Evolutionary conservation across 176 grass and related monocot species (phyloP), one percentile per base, ranked within the genome.

Genomic region (Lolium multiflorum): DNA sequence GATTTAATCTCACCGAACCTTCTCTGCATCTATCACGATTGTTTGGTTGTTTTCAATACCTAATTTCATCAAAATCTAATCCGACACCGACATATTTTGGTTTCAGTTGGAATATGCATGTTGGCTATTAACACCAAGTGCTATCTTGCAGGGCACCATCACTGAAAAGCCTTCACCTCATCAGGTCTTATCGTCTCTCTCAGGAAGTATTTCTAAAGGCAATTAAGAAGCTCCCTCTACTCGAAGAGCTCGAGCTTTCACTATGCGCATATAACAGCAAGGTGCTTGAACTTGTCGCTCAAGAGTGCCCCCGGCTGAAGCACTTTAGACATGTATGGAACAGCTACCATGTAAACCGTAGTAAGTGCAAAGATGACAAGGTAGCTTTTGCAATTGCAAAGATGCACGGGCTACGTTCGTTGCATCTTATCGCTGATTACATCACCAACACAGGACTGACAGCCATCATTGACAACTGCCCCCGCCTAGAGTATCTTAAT

Each of bases 371-470:
- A 4, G 22, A 63, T 63, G 60, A 63, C 24, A 14, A 24, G 3
- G 60, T 63, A 63, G 60, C 60, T 11, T 28, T 63, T 26, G 60
- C 60, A 13, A 28, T 26, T 26, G 11, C 22, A 26, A 63, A 63
- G 60, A 63, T 63, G 60, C 60, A 63, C 60, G 60, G n/a, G 60
- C 60, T 63, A 26, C 60, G 11, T 63, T 26, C 60, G 60, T 63
- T 63, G 60, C 60, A 63, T 63, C 60, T 63, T 13, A 5, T 63
- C 11, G 60, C 60, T 63, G 22, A 63, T 26, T 26, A 13, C 22
- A 5, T 25, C 22, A 63, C 22, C 60, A 63, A 63, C 60, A 63
- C 5, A 25, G 22, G 60, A 63, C 60, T 63, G 22, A 26, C 22
- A 5, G 11, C 22, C 60, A 63, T 63, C 60, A 10, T 63, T 14